Percentiles rank a stretch among this genome's conserved stretches.
These are phyloP conservation scores for Zygoascus meyerae DNA, from an alignment of 1,139 yeast species.

Conservation along the genomic window DNA sequence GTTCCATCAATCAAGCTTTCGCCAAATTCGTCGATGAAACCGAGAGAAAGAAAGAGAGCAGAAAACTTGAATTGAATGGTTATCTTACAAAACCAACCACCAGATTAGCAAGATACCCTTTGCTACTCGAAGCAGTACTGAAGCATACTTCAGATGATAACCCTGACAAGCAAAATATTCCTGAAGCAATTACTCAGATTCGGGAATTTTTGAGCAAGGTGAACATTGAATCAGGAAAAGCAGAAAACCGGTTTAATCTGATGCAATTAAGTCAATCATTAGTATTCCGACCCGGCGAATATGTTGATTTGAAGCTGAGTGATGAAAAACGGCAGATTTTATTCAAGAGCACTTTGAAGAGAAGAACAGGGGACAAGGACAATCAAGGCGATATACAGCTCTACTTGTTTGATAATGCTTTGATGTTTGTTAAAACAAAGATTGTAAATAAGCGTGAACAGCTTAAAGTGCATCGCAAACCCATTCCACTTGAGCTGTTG, in stretches of 20 bases:
- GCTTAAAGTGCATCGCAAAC: slow-evolving; percentile 85
- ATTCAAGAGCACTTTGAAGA: slow-evolving; percentile 69
- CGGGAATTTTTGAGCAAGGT: slow-evolving; percentile 73
- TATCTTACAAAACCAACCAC: slow-evolving; percentile 94
- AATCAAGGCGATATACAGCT: slow-evolving; percentile 65
- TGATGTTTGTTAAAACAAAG: slow-evolving; percentile 80
- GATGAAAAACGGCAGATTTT: slow-evolving; percentile 76
- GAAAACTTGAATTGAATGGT: slow-evolving; percentile 87
- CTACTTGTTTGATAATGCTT: slow-evolving; percentile 81
- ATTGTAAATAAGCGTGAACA: slow-evolving; percentile 86
- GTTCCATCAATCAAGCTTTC: slow-evolving; percentile 81
- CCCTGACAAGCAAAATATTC: slow-evolving; percentile 66
- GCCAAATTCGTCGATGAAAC: slow-evolving; percentile 91
- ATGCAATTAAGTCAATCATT: slow-evolving; percentile 77
- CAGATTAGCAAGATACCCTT: slow-evolving; percentile 90
- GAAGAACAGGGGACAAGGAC: slow-evolving; percentile 75
- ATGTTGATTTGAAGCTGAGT: slow-evolving; percentile 76
- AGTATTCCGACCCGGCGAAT: slow-evolving; percentile 74
- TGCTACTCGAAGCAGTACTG: slow-evolving; percentile 73
- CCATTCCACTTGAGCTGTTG: slow-evolving; percentile 82
- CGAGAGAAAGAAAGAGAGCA: slow-evolving; percentile 80
- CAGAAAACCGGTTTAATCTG: slow-evolving; percentile 86
- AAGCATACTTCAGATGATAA: slow-evolving; percentile 73
- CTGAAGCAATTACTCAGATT: slow-evolving; percentile 69
- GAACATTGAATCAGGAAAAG: slow-evolving; percentile 87